Base-by-base conservation (phyloP, 768 basidiomycete species). In the Pisolithus albus region DNA sequence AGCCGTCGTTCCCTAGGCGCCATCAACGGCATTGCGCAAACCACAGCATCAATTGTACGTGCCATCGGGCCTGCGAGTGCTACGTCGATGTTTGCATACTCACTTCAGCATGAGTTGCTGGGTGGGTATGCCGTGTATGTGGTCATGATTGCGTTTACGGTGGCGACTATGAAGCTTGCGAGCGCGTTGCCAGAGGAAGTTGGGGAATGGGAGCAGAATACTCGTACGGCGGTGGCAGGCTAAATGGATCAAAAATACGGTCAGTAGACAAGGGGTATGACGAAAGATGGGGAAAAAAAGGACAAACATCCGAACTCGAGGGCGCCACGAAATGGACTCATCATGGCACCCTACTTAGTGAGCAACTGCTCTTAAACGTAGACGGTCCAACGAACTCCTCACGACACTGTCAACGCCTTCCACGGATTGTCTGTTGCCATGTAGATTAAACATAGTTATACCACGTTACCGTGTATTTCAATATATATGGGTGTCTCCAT, bases 1-100 rank as follows among this genome's bases (percentile, higher is more conserved):
- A 84, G 84, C 61, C 73, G 74, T 52, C 77, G 77, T 15, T 80
- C 83, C 8, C 72, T 88, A 10, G 86, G 86, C 16, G 79, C 84
- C 15, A 84, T 82, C n/a, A 86, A 88, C 59, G 86, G 86, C 5
- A 52, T 81, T 21, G 64, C 66, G 5, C 62, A 64, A 32, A 55
- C 52, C 50, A 18, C 56, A 28, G 67, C 67, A 5, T 69, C 66
- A 38, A 1, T 61, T 37, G 61, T 62, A 59, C 66, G 65, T 19
- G 62, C 64, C 10, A 2, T 68, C 7, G 66, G 60, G 9, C 68
- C 66, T 9, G 62, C 55, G 5, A n/a, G 41, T 5, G 62, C 58
- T 4, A 68, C 59, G 18, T 61, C 68, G 10, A 57, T 62, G 1
- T 68, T 57, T 55, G 68, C 66, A n/a, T 28, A 41, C 10, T 61